These are phyloP conservation scores for Vaccinium myrtillus DNA, from an alignment of 148 eudicot species.

Conservation along the genomic window DNA sequence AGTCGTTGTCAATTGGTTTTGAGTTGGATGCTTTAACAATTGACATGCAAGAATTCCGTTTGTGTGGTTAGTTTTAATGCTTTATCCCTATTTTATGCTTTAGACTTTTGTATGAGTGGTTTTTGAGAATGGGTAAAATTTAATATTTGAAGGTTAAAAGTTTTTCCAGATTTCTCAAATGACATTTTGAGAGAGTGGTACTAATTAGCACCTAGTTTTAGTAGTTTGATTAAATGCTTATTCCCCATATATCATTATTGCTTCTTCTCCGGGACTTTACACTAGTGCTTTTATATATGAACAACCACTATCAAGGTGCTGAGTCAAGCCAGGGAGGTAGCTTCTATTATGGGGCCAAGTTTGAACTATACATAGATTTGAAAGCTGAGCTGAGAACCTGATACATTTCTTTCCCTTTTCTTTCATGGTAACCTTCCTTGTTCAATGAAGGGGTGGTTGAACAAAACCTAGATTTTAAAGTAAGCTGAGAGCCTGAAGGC, in stretches of 20 bases:
- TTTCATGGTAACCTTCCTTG: too few relatives aligned
- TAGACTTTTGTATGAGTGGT: not conserved
- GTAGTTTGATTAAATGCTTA: not conserved
- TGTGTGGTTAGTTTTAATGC: not conserved
- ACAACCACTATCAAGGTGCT: not conserved
- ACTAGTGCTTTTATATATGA: not conserved
- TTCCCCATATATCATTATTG: not conserved
- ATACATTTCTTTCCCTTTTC: too few relatives aligned
- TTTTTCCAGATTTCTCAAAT: not conserved
- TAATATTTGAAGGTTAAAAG: not conserved
- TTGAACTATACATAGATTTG: not conserved
- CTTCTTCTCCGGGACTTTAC: not conserved
- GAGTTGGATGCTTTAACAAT: too few relatives aligned
- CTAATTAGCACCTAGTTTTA: not conserved
- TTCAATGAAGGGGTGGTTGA: not conserved
- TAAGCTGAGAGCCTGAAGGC: not conserved
- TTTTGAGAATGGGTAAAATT: not conserved
- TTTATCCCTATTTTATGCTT: not conserved
- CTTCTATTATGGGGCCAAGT: not conserved
- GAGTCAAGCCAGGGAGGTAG: not conserved
- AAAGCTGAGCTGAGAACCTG: too few relatives aligned
- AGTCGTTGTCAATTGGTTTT: too few relatives aligned
- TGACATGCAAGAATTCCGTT: not conserved
- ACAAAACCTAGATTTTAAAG: not conserved
- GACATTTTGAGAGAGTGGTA: not conserved